Percentiles rank a stretch among this genome's conserved stretches.
phyloP scores from a whole-genome alignment of 2,329 filamentous ascomycete species.

The Pyrenochaeta sp. region DNA sequence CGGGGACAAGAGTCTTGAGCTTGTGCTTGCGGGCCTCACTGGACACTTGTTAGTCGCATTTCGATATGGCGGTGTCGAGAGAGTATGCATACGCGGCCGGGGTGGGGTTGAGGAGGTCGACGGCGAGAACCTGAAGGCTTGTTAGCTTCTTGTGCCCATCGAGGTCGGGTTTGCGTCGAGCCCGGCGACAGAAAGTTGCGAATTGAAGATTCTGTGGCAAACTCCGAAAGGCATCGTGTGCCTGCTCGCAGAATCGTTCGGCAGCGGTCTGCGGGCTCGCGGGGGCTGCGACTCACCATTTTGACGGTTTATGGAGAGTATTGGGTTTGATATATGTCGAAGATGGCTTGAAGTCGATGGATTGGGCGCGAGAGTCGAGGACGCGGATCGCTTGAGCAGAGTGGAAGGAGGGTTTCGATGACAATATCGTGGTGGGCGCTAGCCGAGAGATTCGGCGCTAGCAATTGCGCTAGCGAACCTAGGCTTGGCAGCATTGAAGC shows the following conservation, averaged over 20 bases:
- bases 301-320: constrained; percentile 46
- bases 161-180: constrained; percentile 15
- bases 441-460: not conserved
- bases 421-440: constrained; percentile 4
- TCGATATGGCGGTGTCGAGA: constrained; percentile 16
- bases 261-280: constrained; percentile 15
- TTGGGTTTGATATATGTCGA: constrained; percentile 35
- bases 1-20: constrained; percentile 98
- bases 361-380: constrained; percentile 44
- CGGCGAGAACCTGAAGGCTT: constrained; percentile 87
- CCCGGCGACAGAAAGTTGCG: constrained; percentile 21
- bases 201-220: constrained; percentile 39
- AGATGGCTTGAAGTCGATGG: constrained; percentile 42
- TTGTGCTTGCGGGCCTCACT: constrained; percentile 99
- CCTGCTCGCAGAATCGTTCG: constrained; percentile 19
- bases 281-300: constrained; percentile 45
- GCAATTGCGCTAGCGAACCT: too few species aligned
- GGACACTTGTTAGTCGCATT: constrained; percentile 35
- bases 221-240: constrained; percentile 44
- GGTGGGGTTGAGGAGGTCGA: constrained; percentile 99
- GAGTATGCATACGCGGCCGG: constrained; percentile 70
- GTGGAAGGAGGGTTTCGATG: constrained; percentile 11
- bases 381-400: constrained; percentile 40
- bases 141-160: constrained; percentile 23
- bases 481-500: too few species aligned